Conservation (phyloP, 2,329 filamentous ascomycete species). For the Chaetomium sp. region DNA sequence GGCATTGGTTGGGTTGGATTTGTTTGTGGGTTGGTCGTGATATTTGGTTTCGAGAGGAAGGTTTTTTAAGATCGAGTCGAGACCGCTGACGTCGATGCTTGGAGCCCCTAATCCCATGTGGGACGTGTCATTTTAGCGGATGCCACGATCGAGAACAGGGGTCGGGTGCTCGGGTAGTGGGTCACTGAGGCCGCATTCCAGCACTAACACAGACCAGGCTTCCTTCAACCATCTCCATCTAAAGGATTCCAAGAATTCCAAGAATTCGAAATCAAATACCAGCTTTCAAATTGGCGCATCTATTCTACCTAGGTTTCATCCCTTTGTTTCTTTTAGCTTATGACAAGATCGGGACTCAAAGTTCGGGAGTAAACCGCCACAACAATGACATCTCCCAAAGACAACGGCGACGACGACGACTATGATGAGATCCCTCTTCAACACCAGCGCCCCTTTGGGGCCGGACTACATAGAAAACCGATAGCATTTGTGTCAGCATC, state of each 20-base stretch:
- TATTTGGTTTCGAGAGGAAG: background rate
- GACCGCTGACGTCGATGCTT: constrained; percentile 19
- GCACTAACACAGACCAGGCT: background rate
- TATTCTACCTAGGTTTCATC: background rate
- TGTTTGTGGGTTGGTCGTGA: constrained; percentile 5
- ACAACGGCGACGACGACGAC: constrained; percentile 35
- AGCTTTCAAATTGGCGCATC: background rate
- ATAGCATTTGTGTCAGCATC: constrained; percentile 62
- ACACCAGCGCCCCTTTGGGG: constrained; percentile 56
- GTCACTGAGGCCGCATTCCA: background rate
- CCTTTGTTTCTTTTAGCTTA: background rate
- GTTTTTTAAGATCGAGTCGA: constrained; percentile 4
- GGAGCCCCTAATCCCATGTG: constrained; percentile 17
- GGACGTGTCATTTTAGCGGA: background rate
- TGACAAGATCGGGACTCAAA: background rate
- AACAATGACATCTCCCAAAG: constrained; percentile 10
- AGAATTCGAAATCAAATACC: background rate
- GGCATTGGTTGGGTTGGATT: constrained; percentile 3
- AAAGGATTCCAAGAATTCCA: too few relatives aligned
- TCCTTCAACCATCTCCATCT: background rate
- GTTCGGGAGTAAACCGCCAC: background rate
- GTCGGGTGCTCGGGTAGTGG: background rate
- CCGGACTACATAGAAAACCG: constrained; percentile 55
- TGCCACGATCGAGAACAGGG: constrained; percentile 8
- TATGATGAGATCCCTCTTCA: constrained; percentile 57